Base-by-base conservation (phyloP, 306 rosid genomes). In the Cicer yamashitae region DNA sequence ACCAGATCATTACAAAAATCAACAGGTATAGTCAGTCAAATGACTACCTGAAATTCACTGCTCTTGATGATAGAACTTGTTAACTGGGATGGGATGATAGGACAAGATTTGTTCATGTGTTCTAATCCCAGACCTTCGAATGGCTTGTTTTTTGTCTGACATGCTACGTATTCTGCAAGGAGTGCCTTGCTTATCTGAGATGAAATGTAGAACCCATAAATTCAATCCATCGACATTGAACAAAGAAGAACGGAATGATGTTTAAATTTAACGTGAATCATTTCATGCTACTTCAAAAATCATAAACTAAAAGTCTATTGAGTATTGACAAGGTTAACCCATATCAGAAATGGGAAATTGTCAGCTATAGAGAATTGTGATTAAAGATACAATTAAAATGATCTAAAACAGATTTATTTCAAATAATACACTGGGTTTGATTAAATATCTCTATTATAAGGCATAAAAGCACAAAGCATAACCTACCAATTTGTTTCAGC, bases 171-270 rank as follows among this genome's bases (percentile, higher is more conserved):
- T 81, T 88, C 97, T 46, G 79, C 87, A 61, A 87, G 84, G 65
- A 94, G 93, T 57, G 97, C 94, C 88, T 94, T 94, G 96, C 98
- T 90, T 72, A 91, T 87, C 98, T 94, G 94, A 34, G 60, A 39
- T 62, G 53, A 71, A 77, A 82, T 62, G 57, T 17, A 73, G 45
- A 79, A 62, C 48, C 37, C 39, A 54, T 78, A 43, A 86, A 78
- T 37, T 73, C 30, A 30, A 70, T 46, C 51, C 34, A 8, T 70
- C 71, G 40, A 41, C 38, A 47, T 17, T 30, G 43, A 76, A 50
- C 61, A 51, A 37, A 74, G 39, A 15, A 14, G 12, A 51, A 22
- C 1, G 63, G 62, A 65, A 52, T 43, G 51, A 43, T 58, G 73
- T 68, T 56, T 67, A 75, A 75, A 78, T 46, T 45, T 71, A 39